Base-by-base conservation (phyloP, 2,329 filamentous ascomycete genomes). In the Aureobasidium sp. region DNA sequence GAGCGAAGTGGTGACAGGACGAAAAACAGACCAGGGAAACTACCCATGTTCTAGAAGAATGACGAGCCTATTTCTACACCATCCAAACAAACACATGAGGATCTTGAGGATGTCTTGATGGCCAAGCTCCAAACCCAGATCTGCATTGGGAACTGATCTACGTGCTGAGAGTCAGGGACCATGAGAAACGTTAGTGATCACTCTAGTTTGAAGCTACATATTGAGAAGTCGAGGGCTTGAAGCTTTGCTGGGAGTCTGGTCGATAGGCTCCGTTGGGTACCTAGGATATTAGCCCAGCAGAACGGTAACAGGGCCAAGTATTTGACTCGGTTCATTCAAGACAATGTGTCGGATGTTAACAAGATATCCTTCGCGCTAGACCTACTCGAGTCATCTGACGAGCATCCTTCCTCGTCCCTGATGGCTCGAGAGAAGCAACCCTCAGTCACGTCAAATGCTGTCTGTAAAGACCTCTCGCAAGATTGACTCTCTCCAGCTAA, bases 1-100 rank as follows among this genome's bases (percentile, higher is more conserved):
- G 53, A 57, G 39, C 23, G 53, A n/a, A 57, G 10, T 57, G 53
- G 53, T 57, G 53, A 57, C 36, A 42, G 37, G 52, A 42, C 52
- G 13, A 13, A 17, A 55, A 29, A 37, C 26, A 3, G 15, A 37
- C 3, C 34, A 7, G 37, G 15, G 20, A 32, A 26, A 52, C 32
- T 26, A 37, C 12, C 12, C 2, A 13, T 37, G 32, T 2, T 37
- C 20, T 26, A 29, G 26, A 52, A 12, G n/a, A 52, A 52, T 29
- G 3, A 23, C 15, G 32, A 10, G 15, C 5, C 12, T 26, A 15
- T 23, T 15, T 36, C 20, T 37, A 12, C n/a, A 8, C 4, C 32
- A n/a, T 36, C 6, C 32, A 52, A 23, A 20, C 17, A 32, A 9
- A 36, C 32, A 20, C 32, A 52, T 26, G 4, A 8, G 8, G 17